phyloP scores from a whole-genome alignment of 441 rosid genomes.

The Gossypium gossypioides region DNA sequence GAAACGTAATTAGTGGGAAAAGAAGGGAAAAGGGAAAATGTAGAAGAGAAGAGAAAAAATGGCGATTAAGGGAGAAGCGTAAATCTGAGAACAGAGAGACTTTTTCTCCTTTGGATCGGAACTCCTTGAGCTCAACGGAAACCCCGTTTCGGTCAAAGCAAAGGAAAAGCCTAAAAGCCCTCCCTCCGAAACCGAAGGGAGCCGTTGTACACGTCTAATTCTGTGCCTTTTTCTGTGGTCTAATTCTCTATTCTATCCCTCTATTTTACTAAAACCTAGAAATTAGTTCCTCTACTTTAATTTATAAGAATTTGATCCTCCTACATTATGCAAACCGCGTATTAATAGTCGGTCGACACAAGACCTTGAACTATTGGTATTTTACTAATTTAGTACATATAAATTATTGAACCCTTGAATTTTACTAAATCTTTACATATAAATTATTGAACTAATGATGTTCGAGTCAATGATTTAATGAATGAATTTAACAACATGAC shows the following conservation, averaged over 20 bases:
- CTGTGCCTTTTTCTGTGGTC: too few relatives aligned
- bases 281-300: too few relatives aligned
- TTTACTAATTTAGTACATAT: too few relatives aligned
- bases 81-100: constrained; percentile 4
- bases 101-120: background rate
- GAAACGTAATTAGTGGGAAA: constrained; percentile 14
- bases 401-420: too few relatives aligned
- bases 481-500: too few relatives aligned
- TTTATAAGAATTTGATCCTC: too few relatives aligned
- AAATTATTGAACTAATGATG: too few relatives aligned
- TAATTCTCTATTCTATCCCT: constrained; percentile 10
- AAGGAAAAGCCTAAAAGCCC: constrained; percentile 13
- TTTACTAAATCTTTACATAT: too few relatives aligned
- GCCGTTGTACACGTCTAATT: constrained; percentile 41
- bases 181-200: constrained; percentile 5
- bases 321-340: too few relatives aligned
- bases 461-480: too few relatives aligned
- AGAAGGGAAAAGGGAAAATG: background rate
- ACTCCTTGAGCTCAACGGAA: constrained; percentile 25
- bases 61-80: background rate
- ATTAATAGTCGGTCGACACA: too few relatives aligned
- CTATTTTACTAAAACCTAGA: background rate
- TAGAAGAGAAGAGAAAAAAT: background rate
- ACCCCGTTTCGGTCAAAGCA: constrained; percentile 32
- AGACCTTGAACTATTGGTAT: too few relatives aligned